Conservation (phyloP, 2,329 filamentous ascomycete species). For the Akanthomyces uredinophilus region DNA sequence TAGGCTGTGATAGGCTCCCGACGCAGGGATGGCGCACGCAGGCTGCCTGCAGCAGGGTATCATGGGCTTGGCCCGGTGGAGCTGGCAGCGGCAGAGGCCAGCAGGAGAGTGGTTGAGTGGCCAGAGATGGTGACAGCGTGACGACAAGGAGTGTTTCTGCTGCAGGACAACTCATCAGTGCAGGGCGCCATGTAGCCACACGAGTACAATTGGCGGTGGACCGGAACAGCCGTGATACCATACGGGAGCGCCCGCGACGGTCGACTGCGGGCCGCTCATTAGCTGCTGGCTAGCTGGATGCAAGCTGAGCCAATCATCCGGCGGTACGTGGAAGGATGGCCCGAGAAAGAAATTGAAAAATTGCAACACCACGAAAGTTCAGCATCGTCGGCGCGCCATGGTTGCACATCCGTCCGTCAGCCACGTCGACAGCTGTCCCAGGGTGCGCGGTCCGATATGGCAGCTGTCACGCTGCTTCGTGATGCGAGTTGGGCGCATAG, state of each 20-base stretch:
- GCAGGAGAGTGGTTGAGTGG: neutral
- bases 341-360: neutral
- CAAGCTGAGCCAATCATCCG: neutral
- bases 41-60: slow-evolving; percentile 13
- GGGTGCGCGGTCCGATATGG: slow-evolving; percentile 2
- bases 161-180: slow-evolving; percentile 16
- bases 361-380: neutral
- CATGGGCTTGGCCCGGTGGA: slow-evolving; percentile 14
- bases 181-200: slow-evolving; percentile 14
- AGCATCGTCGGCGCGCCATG: neutral
- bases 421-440: slow-evolving; percentile 7
- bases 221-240: neutral
- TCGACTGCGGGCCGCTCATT: slow-evolving; percentile 12
- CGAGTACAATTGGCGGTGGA: slow-evolving; percentile 1
- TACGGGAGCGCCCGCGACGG: slow-evolving; percentile 13
- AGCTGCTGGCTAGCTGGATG: slow-evolving; percentile 8
- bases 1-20: slow-evolving; percentile 5
- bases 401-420: neutral
- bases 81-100: neutral
- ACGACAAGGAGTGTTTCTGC: slow-evolving; percentile 12
- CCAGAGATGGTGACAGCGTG: slow-evolving; percentile 9
- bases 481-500: slow-evolving; percentile 8
- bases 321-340: slow-evolving; percentile 2
- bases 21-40: slow-evolving; percentile 7
- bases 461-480: slow-evolving; percentile 7